Conservation (phyloP, 1,284 basidiomycete species). For the Sanguinoderma infundibulare region DNA sequence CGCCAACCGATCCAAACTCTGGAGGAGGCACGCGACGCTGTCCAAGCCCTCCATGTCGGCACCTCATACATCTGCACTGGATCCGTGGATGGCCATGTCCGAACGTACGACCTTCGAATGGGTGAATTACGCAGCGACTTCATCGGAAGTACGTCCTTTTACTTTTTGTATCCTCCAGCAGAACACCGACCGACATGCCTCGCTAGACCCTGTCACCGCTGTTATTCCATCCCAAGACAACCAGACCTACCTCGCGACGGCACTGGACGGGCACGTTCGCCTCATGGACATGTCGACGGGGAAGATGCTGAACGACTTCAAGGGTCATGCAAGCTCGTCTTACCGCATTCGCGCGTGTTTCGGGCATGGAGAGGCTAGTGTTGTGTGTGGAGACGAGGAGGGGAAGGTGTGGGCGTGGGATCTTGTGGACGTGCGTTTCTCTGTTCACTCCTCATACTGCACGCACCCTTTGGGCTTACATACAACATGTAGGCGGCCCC, state of each 20-base stretch:
- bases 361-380: constrained; percentile 79
- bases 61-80: constrained; percentile 76
- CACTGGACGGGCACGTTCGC: constrained; percentile 84
- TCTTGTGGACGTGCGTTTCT: constrained; percentile 75
- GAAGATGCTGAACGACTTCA: constrained; percentile 85
- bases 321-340: constrained; percentile 72
- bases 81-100: constrained; percentile 89
- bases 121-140: constrained; percentile 90
- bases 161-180: neutral
- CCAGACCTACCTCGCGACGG: constrained; percentile 81
- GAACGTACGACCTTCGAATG: constrained; percentile 93
- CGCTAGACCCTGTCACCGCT: constrained; percentile 82
- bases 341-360: constrained; percentile 88
- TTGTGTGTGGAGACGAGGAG: constrained; percentile 89
- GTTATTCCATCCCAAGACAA: constrained; percentile 77
- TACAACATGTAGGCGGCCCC: constrained; percentile 61
- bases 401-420: constrained; percentile 94
- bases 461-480: neutral
- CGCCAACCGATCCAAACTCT: constrained; percentile 90
- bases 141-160: constrained; percentile 70
- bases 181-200: neutral
- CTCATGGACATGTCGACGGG: constrained; percentile 88
- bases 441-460: neutral
- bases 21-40: constrained; percentile 88
- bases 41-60: constrained; percentile 79